Evolutionary conservation across 2,329 filamentous ascomycete genomes (phyloP).

Genomic region (Stachybotrys chartarum): DNA sequence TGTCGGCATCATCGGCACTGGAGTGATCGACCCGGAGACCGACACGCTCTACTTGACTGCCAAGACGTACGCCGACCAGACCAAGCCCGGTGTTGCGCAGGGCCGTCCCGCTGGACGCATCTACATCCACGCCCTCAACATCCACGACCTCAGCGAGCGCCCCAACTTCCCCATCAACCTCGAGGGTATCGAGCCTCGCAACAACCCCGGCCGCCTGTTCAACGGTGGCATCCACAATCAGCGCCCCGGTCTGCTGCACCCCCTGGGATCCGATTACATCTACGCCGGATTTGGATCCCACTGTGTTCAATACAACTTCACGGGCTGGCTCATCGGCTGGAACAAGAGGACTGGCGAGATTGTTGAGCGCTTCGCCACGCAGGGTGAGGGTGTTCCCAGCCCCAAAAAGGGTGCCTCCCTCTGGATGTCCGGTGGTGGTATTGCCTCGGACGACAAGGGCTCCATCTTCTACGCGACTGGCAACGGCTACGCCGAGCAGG

Average conservation of each 20-base stretch:
- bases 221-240: slow-evolving; percentile 2
- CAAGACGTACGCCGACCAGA: slow-evolving; percentile 1
- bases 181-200: background rate
- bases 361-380: background rate
- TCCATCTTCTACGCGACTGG: slow-evolving; percentile 1
- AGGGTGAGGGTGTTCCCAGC: background rate
- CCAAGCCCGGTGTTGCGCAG: background rate
- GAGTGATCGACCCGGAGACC: background rate
- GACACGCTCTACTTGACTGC: slow-evolving; percentile 1
- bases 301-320: slow-evolving; percentile 1
- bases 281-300: slow-evolving; percentile 1
- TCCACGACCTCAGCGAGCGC: slow-evolving; percentile 2
- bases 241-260: slow-evolving; percentile 1
- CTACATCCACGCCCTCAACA: slow-evolving; percentile 1
- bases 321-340: slow-evolving; percentile 1
- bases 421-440: slow-evolving; percentile 1
- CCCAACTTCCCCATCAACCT: slow-evolving; percentile 2
- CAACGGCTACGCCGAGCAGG: slow-evolving; percentile 1
- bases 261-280: background rate
- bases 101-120: slow-evolving; percentile 1
- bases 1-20: slow-evolving; percentile 1
- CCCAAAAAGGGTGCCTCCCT: background rate
- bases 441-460: background rate
- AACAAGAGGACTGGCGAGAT: slow-evolving; percentile 1
- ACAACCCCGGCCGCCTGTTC: background rate